Evolutionary conservation across 768 basidiomycete genomes (phyloP), one percentile per base, ranked within the genome.

Genomic region (Sutorius australiensis): DNA sequence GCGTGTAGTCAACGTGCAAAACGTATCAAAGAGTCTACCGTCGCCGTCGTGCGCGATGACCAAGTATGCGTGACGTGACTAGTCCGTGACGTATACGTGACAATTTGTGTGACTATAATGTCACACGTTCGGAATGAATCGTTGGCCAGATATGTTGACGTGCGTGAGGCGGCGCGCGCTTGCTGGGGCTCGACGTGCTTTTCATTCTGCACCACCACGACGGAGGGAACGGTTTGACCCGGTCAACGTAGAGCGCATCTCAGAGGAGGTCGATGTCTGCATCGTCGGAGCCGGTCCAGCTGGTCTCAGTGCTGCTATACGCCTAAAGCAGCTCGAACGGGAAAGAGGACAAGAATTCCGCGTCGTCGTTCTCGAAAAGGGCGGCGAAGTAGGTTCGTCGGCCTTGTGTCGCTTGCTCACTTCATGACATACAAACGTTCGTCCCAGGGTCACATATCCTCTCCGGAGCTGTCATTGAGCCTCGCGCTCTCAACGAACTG

Each of bases 251-350:
- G 90, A 97, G 57, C 81, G 94, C 12, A 83, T 83, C n/a, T 80
- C 85, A 39, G 97, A 98, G 63, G 83, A 92, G 40, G 94, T 95
- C 33, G 95, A 99, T 62, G 94, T 98, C 33, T 95, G 93, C 69
- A 98, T 99, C 64, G 94, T 97, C 51, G 95, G 95, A 10, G 95
- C 81, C 3, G 97, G 95, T 3, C 97, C 97, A 0, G 95, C 97
- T 0, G 95, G 97, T 6, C 79, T 99, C 55, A 87, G 86, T 57
- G 94, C 95, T n/a, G 95, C 94, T 5, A 98, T 98, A 55, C 81
- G 93, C 6, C 74, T 99, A 48, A 98, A 95, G 73, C 95, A 98
- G 71, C 82, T 97, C 21, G 32, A 46, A 11, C 45, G 24, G 11
- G 45, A 34, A 24, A 46, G 3, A 24, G 91, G 87, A 0, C 80